A percentile compares a stretch with the other conserved stretches of the same genome.
Conservation (phyloP, 106 monocot species). For the Cymbidium sinense region DNA sequence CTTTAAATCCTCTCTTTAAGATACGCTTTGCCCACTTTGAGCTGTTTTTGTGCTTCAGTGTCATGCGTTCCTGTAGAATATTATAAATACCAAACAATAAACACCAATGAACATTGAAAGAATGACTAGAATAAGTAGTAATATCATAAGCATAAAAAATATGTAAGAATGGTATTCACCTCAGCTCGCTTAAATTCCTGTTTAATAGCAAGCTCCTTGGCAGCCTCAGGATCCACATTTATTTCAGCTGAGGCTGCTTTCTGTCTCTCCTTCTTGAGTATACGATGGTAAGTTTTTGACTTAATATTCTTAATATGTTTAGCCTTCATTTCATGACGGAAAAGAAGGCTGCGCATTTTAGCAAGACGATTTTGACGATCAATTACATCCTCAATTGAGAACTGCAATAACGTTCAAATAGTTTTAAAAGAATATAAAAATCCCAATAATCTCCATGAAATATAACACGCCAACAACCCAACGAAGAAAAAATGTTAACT, state of each 20-base stretch:
- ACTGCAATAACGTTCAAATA: slow-evolving; percentile 21
- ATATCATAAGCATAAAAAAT: slow-evolving; percentile 4
- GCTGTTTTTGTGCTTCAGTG: slow-evolving; percentile 90
- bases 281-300: slow-evolving; percentile 90
- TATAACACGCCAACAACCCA: background rate
- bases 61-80: slow-evolving; percentile 70
- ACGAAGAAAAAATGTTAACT: background rate
- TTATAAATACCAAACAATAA: slow-evolving; percentile 7
- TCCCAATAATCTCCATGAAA: background rate
- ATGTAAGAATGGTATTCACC: slow-evolving; percentile 35
- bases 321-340: slow-evolving; percentile 81
- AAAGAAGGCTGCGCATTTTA: slow-evolving; percentile 92
- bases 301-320: slow-evolving; percentile 93
- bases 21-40: slow-evolving; percentile 88
- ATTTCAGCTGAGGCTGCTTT: slow-evolving; percentile 42
- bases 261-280: slow-evolving; percentile 68
- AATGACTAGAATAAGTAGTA: background rate
- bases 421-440: background rate
- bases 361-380: slow-evolving; percentile 63
- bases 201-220: slow-evolving; percentile 57
- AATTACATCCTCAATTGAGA: slow-evolving; percentile 72
- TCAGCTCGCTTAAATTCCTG: slow-evolving; percentile 91
- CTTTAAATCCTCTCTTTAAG: slow-evolving; percentile 64
- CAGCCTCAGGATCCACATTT: slow-evolving; percentile 63
- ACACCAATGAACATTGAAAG: background rate